phyloP scores from a whole-genome alignment of 2,329 filamentous ascomycete genomes.

The Tolypocladium album region DNA sequence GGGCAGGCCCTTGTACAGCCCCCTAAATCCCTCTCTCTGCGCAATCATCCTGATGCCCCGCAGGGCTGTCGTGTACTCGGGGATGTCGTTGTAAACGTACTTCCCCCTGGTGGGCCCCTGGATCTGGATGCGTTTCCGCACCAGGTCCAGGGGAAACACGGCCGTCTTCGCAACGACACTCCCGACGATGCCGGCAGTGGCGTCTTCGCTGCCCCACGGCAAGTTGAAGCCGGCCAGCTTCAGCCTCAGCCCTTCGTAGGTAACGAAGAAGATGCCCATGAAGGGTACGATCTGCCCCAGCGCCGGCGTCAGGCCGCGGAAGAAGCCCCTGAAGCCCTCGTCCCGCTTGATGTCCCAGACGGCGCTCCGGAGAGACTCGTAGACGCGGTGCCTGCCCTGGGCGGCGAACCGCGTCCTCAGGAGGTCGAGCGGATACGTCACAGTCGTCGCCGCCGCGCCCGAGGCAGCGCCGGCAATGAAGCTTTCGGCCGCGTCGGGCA shows the following conservation, averaged over 20 bases:
- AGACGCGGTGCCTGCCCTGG: slow-evolving; percentile 73
- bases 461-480: slow-evolving; percentile 78
- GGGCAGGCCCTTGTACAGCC: slow-evolving; percentile 77
- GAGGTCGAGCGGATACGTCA: slow-evolving; percentile 88
- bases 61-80: slow-evolving; percentile 62
- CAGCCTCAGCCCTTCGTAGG: slow-evolving; percentile 67
- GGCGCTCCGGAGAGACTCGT: slow-evolving; percentile 58
- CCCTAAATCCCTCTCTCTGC: slow-evolving; percentile 61
- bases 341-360: slow-evolving; percentile 60
- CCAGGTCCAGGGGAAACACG: slow-evolving; percentile 87
- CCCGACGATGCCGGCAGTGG: slow-evolving; percentile 68
- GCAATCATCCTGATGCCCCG: slow-evolving; percentile 59
- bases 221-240: slow-evolving; percentile 44
- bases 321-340: slow-evolving; percentile 75
- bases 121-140: slow-evolving; percentile 87
- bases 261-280: slow-evolving; percentile 93
- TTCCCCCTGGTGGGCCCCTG: slow-evolving; percentile 73
- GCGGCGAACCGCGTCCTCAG: slow-evolving; percentile 94
- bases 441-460: slow-evolving; percentile 69
- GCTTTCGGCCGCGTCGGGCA: slow-evolving; percentile 61
- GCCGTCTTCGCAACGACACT: slow-evolving; percentile 77
- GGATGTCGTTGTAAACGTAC: slow-evolving; percentile 83
- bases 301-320: slow-evolving; percentile 73
- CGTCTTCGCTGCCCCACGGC: slow-evolving; percentile 71
- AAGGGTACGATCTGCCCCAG: slow-evolving; percentile 85